Conservation (phyloP, 176 grass and related monocot genomes). For the Calamus simplicifolius region DNA sequence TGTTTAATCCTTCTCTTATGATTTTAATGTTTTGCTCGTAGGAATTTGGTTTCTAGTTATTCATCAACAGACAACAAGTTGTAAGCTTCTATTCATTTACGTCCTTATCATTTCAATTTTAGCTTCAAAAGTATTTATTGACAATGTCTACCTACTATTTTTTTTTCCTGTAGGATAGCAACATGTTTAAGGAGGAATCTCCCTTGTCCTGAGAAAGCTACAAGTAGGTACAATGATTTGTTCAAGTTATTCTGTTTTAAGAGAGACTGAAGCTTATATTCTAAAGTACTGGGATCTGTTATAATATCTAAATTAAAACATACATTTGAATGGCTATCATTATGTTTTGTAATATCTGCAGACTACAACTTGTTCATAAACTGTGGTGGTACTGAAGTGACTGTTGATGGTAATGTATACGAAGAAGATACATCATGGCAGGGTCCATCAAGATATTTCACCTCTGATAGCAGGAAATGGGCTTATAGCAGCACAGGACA, state of each 20-base stretch:
- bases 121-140: background rate
- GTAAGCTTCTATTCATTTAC: conserved; percentile 7
- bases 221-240: conserved; percentile 35
- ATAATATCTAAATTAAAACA: background rate
- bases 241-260: background rate
- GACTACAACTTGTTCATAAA: conserved; percentile 78
- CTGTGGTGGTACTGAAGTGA: conserved; percentile 59
- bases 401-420: conserved; percentile 32
- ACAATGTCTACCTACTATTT: no score
- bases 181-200: conserved; percentile 55
- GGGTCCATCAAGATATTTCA: conserved; percentile 50
- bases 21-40: background rate
- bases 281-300: no score
- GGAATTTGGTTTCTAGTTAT: conserved; percentile 14
- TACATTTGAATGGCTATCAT: conserved; percentile 14
- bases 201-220: conserved; percentile 40
- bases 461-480: conserved; percentile 41
- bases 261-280: no score
- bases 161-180: conserved; percentile 28
- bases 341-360: conserved; percentile 27
- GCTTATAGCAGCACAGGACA: conserved; percentile 88
- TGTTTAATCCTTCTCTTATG: no score
- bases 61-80: background rate
- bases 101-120: conserved; percentile 5
- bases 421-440: conserved; percentile 55